phyloP scores from a whole-genome alignment of 2,329 filamentous ascomycete species.

The Salinomyces thailandicus region DNA sequence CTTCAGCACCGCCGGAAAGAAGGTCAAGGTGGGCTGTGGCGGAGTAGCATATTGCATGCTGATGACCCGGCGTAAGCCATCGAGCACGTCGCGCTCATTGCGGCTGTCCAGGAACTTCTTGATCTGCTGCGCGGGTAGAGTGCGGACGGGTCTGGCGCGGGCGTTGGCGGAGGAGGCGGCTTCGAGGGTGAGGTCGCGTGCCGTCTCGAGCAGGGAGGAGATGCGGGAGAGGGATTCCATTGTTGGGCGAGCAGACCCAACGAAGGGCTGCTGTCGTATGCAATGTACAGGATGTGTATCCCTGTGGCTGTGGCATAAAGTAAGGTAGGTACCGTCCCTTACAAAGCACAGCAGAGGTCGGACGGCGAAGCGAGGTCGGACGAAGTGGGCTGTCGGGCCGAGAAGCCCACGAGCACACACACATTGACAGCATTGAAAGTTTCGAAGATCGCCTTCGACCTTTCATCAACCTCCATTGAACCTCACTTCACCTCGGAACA shows the following conservation, averaged over 20 bases:
- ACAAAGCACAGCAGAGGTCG: too few species aligned
- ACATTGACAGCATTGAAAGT: too few species aligned
- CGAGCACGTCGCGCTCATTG: constrained; percentile 83
- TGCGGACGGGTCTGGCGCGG: constrained; percentile 41
- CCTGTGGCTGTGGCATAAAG: too few species aligned
- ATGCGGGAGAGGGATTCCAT: constrained; percentile 98
- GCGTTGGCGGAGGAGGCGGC: constrained; percentile 77
- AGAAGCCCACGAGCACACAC: background rate
- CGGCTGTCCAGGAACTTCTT: constrained; percentile 92
- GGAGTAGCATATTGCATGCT: constrained; percentile 93
- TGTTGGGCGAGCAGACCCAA: background rate
- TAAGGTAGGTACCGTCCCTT: too few species aligned
- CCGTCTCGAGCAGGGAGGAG: constrained; percentile 87
- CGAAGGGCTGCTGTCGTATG: background rate
- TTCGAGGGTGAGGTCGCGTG: constrained; percentile 93
- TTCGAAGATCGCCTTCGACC: background rate
- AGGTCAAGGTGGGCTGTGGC: constrained; percentile 74
- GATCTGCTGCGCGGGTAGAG: constrained; percentile 69
- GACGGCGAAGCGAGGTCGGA: background rate
- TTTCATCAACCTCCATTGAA: background rate
- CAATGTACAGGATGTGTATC: too few species aligned
- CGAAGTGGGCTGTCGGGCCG: background rate
- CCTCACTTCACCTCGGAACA: constrained; percentile 1
- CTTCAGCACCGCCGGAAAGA: constrained; percentile 97
- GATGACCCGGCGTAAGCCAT: constrained; percentile 80